Evolutionary conservation across 1,284 basidiomycete species (phyloP).

Genomic region (Malassezia vespertilionis): DNA sequence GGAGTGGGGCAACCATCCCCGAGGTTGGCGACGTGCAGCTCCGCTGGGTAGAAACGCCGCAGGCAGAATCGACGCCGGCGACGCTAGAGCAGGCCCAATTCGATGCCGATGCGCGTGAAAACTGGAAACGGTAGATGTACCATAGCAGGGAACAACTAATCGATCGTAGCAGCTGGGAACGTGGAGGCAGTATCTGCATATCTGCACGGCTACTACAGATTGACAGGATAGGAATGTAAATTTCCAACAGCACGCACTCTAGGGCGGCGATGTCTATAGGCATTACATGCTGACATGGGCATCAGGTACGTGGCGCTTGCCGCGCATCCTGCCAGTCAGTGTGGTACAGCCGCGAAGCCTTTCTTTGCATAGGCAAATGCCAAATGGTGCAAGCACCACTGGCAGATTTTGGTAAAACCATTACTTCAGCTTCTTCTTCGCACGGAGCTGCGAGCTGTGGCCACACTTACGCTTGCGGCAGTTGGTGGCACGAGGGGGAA

Average conservation of each 20-base stretch:
- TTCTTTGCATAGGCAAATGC: neutral
- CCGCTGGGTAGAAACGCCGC: slow-evolving; percentile 29
- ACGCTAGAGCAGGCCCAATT: neutral
- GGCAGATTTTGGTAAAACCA: slow-evolving; percentile 10
- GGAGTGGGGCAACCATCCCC: slow-evolving; percentile 29
- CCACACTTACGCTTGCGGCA: slow-evolving; percentile 63
- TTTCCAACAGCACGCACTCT: slow-evolving; percentile 1
- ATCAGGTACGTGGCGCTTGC: too few relatives aligned
- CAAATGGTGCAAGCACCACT: too few relatives aligned
- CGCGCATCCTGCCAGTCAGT: neutral
- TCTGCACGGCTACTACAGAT: too few relatives aligned
- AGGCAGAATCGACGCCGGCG: neutral
- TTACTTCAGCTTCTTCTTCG: slow-evolving; percentile 94
- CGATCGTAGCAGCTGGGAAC: too few relatives aligned
- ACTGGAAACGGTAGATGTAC: slow-evolving; percentile 28
- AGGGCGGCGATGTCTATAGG: slow-evolving; percentile 1
- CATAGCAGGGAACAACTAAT: too few relatives aligned
- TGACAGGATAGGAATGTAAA: too few relatives aligned
- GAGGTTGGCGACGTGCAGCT: slow-evolving; percentile 33
- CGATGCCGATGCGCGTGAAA: slow-evolving; percentile 21
- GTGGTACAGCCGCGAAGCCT: neutral
- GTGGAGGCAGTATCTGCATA: too few relatives aligned
- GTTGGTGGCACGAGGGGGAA: slow-evolving; percentile 97
- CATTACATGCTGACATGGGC: slow-evolving; percentile 5
- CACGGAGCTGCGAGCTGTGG: slow-evolving; percentile 50